These are phyloP conservation scores for Bipolaris sorokiniana DNA, from an alignment of 2,329 filamentous ascomycete species.

Conservation along the genomic window DNA sequence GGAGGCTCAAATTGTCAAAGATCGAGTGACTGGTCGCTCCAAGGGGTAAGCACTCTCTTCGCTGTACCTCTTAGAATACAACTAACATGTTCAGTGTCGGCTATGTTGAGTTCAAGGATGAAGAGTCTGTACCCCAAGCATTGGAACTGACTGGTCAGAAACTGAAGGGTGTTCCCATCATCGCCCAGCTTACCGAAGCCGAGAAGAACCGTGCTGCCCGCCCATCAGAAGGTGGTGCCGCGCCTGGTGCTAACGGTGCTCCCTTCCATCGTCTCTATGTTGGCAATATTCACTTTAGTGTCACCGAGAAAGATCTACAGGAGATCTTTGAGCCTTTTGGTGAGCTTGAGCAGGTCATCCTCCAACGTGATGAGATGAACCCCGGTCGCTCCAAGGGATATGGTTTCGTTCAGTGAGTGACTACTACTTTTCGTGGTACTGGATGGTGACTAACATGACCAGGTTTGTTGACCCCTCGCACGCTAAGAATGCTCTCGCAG, in stretches of 20 bases:
- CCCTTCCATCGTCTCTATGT: slow-evolving; percentile 98
- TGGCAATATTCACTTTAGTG: slow-evolving; percentile 99
- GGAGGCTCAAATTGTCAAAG: slow-evolving; percentile 98
- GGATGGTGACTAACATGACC: slow-evolving; percentile 22
- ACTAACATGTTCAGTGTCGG: slow-evolving; percentile 75
- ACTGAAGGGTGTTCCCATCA: slow-evolving; percentile 97
- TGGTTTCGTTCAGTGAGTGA: slow-evolving; percentile 94
- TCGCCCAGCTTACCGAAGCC: slow-evolving; percentile 96
- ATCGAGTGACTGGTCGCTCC: slow-evolving; percentile 92
- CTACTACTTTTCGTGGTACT: neutral
- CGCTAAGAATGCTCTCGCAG: slow-evolving; percentile 92
- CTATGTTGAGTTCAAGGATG: slow-evolving; percentile 98
- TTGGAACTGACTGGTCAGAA: slow-evolving; percentile 99
- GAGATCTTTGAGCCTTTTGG: slow-evolving; percentile 98
- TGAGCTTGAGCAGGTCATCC: slow-evolving; percentile 94
- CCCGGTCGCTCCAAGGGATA: slow-evolving; percentile 71
- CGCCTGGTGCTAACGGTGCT: slow-evolving; percentile 76
- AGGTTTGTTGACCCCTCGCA: slow-evolving; percentile 90
- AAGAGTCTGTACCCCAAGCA: slow-evolving; percentile 90
- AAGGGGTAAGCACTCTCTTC: slow-evolving; percentile 75
- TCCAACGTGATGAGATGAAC: slow-evolving; percentile 91
- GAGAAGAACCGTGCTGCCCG: slow-evolving; percentile 98
- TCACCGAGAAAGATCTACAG: slow-evolving; percentile 93
- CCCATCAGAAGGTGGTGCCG: slow-evolving; percentile 64
- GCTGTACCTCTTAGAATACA: neutral